A percentile compares a stretch with the other conserved stretches of the same genome.
Conservation (phyloP, 805 yeast genomes). For the Saturnispora galanensis region DNA sequence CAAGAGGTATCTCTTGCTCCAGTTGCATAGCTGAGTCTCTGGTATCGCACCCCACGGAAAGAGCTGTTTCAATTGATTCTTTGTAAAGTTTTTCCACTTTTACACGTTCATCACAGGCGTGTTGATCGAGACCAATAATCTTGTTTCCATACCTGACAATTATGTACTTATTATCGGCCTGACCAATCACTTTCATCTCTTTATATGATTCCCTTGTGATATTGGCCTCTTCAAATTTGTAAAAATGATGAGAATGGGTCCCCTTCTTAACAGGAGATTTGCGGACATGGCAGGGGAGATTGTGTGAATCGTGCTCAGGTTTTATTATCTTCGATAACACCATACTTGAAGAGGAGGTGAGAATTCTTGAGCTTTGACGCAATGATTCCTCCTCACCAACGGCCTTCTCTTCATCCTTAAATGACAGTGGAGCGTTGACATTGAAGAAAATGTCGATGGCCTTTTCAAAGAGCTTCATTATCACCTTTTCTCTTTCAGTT, state of each 20-base stretch:
- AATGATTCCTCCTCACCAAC: no score
- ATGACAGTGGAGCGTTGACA: neutral
- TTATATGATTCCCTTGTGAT: slow-evolving; percentile 16
- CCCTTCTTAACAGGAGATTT: neutral
- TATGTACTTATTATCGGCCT: slow-evolving; percentile 57
- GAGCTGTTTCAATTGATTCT: slow-evolving; percentile 27
- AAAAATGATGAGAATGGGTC: slow-evolving; percentile 7
- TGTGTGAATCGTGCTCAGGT: no score
- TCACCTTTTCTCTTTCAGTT: slow-evolving; percentile 20
- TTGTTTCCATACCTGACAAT: slow-evolving; percentile 26
- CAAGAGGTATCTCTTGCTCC: slow-evolving; percentile 14
- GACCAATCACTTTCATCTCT: slow-evolving; percentile 35
- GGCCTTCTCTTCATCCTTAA: neutral
- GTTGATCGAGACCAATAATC: slow-evolving; percentile 56
- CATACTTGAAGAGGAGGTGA: no score
- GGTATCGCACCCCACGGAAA: neutral
- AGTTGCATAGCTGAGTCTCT: neutral
- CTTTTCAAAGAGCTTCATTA: slow-evolving; percentile 26
- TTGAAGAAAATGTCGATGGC: slow-evolving; percentile 23
- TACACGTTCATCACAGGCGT: slow-evolving; percentile 76
- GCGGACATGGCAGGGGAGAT: neutral
- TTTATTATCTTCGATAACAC: no score
- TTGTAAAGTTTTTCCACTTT: slow-evolving; percentile 43
- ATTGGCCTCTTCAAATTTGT: neutral
- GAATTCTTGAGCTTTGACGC: no score